Evolutionary conservation across 2,329 filamentous ascomycete genomes (phyloP).

Genomic region (Sporothrix brunneoviolacea): DNA sequence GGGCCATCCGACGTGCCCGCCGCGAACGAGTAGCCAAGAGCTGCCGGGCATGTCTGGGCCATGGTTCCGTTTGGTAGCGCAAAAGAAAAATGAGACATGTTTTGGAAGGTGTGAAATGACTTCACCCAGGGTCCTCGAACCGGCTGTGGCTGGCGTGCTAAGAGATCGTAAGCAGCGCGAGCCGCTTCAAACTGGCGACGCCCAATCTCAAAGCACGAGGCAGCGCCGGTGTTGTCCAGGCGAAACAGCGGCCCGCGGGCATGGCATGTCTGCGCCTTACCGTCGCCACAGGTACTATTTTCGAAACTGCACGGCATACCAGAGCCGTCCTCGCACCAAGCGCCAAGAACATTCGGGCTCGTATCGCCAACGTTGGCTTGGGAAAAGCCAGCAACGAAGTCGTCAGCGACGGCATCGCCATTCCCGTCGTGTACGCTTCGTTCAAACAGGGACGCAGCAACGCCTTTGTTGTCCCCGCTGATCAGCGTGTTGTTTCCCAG

Average conservation of each 20-base stretch:
- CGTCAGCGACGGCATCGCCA: slow-evolving; percentile 50
- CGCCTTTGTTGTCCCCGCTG: slow-evolving; percentile 94
- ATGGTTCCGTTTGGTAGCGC: slow-evolving; percentile 62
- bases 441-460: slow-evolving; percentile 75
- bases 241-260: slow-evolving; percentile 62
- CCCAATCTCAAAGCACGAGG: slow-evolving; percentile 73
- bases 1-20: slow-evolving; percentile 86
- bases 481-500: slow-evolving; percentile 87
- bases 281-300: slow-evolving; percentile 70
- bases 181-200: slow-evolving; percentile 57
- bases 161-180: slow-evolving; percentile 39
- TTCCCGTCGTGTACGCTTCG: no score
- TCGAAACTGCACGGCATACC: slow-evolving; percentile 62
- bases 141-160: slow-evolving; percentile 39
- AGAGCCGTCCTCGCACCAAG: slow-evolving; percentile 80
- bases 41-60: slow-evolving; percentile 73
- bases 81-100: slow-evolving; percentile 71
- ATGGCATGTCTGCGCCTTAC: slow-evolving; percentile 61
- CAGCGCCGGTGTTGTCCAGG: slow-evolving; percentile 60
- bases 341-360: slow-evolving; percentile 78
- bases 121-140: slow-evolving; percentile 61
- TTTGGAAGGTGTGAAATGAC: slow-evolving; percentile 73
- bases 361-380: slow-evolving; percentile 90
- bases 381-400: slow-evolving; percentile 85
- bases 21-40: slow-evolving; percentile 82